phyloP scores from a whole-genome alignment of 2,329 filamentous ascomycete genomes.

The Domatiomyces catenatus region DNA sequence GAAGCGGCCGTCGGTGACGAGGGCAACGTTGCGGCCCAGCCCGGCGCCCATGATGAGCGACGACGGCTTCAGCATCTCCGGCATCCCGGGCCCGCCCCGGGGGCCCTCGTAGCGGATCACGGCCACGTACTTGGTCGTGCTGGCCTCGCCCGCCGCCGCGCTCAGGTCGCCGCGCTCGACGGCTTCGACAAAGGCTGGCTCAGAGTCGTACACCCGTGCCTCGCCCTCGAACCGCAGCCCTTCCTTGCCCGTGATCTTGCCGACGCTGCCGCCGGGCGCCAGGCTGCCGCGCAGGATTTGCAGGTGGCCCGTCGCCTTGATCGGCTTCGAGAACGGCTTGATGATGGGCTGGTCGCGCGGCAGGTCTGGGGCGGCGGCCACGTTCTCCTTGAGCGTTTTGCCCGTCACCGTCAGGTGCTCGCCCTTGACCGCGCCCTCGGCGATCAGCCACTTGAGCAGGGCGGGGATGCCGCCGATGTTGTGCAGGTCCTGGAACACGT shows the following conservation, averaged over 20 bases:
- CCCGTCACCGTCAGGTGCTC: conserved; percentile 47
- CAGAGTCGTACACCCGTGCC: conserved; percentile 54
- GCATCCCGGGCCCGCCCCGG: conserved; percentile 60
- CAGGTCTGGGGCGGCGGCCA: conserved; percentile 46
- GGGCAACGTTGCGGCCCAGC: conserved; percentile 51
- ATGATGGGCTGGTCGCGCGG: conserved; percentile 56
- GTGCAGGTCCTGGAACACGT: conserved; percentile 45
- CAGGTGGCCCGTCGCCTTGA: conserved; percentile 57
- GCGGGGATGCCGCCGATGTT: conserved; percentile 43
- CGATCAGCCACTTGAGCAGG: conserved; percentile 42
- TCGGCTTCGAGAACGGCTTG: conserved; percentile 48
- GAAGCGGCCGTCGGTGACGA: conserved; percentile 64
- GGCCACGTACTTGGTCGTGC: conserved; percentile 47
- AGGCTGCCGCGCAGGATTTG: conserved; percentile 57
- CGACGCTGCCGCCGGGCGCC: conserved; percentile 54
- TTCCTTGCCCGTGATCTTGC: conserved; percentile 66
- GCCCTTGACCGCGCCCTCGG: conserved; percentile 43
- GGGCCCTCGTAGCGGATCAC: conserved; percentile 62
- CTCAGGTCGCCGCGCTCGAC: conserved; percentile 51
- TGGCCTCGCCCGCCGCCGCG: neutral
- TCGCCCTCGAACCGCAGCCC: conserved; percentile 52
- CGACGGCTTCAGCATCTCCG: conserved; percentile 58
- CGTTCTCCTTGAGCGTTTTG: conserved; percentile 43
- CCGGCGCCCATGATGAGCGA: conserved; percentile 61
- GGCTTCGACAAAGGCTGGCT: conserved; percentile 53